Evolutionary conservation across 1,284 basidiomycete species (phyloP).

Genomic region (Puccinia hordei): DNA sequence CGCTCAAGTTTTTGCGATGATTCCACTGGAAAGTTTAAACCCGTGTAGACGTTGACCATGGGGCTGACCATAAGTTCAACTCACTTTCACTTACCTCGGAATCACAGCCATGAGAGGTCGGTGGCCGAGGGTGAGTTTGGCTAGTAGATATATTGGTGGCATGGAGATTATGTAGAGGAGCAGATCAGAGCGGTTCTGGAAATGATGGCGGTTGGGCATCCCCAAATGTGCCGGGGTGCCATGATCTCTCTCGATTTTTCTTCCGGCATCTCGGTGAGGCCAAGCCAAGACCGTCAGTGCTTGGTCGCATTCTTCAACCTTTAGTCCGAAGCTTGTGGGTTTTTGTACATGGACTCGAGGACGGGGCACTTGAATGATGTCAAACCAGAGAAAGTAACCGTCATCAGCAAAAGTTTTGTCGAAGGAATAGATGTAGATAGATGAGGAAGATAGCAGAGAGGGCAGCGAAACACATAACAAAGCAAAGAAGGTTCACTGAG

Average conservation of each 20-base stretch:
- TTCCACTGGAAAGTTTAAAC: no score
- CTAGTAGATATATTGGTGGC: no score
- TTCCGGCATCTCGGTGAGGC: background rate
- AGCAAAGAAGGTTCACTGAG: slow-evolving; percentile 3
- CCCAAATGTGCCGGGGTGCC: no score
- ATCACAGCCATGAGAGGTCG: background rate
- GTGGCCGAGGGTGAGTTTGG: background rate
- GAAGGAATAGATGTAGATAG: background rate
- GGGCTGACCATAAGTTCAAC: background rate
- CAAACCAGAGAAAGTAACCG: background rate
- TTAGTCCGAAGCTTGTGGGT: no score
- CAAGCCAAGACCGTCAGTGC: background rate
- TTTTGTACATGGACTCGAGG: no score
- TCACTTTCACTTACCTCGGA: background rate
- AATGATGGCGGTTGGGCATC: background rate
- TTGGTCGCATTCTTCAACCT: no score
- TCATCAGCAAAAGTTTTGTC: background rate
- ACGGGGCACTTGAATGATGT: background rate
- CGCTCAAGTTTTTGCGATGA: no score
- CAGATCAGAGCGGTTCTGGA: background rate
- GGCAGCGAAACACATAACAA: background rate
- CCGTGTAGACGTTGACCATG: no score
- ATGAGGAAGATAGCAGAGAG: background rate
- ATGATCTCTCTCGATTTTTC: background rate
- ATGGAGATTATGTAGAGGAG: background rate